Evolutionary conservation across 352 stramenopile species (phyloP), one percentile per base, ranked within the genome.

Genomic region (Thalassiosira exigua): DNA sequence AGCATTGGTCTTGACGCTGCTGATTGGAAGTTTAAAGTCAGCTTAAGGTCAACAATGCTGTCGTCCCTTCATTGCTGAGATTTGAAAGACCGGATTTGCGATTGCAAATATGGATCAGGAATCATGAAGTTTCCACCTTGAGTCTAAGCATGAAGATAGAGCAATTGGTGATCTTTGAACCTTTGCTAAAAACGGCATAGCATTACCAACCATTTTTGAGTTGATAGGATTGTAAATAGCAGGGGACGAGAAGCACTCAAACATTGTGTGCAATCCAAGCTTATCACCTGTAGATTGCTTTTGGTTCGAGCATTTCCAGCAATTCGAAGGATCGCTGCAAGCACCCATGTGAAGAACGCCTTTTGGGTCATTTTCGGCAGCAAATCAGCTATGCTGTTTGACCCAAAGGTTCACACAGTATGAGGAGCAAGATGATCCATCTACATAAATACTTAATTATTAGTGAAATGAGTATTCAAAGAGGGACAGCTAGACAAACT

Each of bases 331-430:
- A 66, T 79, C 66, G 1, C 53, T 46, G 59, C 62, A 84, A 0
- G 39, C 33, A 17, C 83, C 80, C 57, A 69, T 3, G 76, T 72
- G 11, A 87, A 69, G 30, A 70, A 59, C n/a, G 61, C 42, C 39
- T 81, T 66, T 30, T 70, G 42, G 7, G 68, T 53, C 21, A 75
- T 27, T 14, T 69, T 69, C 17, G 39, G 32, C 19, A 66, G 30
- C 2, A 75, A 22, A 29, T 66, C 48, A 44, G 36, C 36, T 24
- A 73, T 58, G 1, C 61, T 41, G 41, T 50, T 60, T 17, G 52
- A 41, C 11, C 33, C 3, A 17, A 53, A n/a, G 19, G 30, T 33
- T 11, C 21, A 22, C 29, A 22, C 30, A 14, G 7, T 27, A 17
- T 19, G 4, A 7, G 5, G 9, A 11, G 44, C 44, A 4, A 11